Conservation (phyloP, 1,139 yeast species). For the Diutina catenulata region DNA sequence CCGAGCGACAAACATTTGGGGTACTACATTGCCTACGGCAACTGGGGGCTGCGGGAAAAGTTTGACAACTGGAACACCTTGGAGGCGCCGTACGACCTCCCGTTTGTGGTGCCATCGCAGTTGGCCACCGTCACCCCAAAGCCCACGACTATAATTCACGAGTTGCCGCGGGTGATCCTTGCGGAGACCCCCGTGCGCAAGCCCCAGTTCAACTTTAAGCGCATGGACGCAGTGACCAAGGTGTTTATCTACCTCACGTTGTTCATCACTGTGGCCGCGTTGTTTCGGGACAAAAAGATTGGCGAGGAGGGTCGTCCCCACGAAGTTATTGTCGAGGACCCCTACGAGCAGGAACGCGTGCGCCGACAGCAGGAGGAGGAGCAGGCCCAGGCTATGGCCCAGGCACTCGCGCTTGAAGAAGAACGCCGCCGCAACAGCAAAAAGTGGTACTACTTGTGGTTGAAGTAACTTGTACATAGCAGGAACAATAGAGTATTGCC, state of each 20-base stretch:
- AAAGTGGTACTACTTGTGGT: slow-evolving; percentile 5
- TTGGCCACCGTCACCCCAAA: slow-evolving; percentile 15
- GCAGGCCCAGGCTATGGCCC: background rate
- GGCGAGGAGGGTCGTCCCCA: slow-evolving; percentile 1
- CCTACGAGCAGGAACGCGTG: slow-evolving; percentile 1
- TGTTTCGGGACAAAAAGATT: slow-evolving; percentile 9
- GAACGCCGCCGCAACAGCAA: background rate
- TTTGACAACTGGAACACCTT: slow-evolving; percentile 32
- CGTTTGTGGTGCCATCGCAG: slow-evolving; percentile 35
- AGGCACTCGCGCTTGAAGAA: no score
- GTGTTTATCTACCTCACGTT: slow-evolving; percentile 36
- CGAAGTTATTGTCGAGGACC: background rate
- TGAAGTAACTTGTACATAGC: slow-evolving; percentile 5
- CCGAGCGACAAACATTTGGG: slow-evolving; percentile 36
- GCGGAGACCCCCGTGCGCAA: slow-evolving; percentile 34
- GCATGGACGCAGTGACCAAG: slow-evolving; percentile 45
- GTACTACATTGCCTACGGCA: slow-evolving; percentile 49
- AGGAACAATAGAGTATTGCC: no score
- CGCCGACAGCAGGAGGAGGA: slow-evolving; percentile 1
- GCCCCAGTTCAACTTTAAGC: slow-evolving; percentile 37
- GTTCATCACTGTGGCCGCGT: slow-evolving; percentile 29
- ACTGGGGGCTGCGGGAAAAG: slow-evolving; percentile 53
- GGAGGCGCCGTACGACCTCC: slow-evolving; percentile 40
- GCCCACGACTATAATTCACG: slow-evolving; percentile 15
- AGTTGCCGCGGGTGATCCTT: slow-evolving; percentile 32